Conservation (phyloP, 2,329 filamentous ascomycete species). For the Amphichorda felina region DNA sequence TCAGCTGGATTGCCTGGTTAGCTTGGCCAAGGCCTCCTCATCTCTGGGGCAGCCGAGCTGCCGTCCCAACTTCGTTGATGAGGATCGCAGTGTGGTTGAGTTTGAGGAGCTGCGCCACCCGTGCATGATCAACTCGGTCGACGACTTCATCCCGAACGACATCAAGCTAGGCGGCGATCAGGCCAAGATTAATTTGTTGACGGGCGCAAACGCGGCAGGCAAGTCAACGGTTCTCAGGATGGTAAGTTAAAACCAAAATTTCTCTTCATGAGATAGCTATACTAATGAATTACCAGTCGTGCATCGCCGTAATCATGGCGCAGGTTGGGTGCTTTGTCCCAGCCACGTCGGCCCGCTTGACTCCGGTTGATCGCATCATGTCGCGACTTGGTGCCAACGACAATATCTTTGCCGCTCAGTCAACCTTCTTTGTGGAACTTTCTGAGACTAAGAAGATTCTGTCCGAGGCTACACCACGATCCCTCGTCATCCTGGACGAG, state of each 20-base stretch:
- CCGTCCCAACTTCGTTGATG: constrained; percentile 75
- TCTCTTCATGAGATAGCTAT: not conserved
- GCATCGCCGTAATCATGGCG: constrained; percentile 92
- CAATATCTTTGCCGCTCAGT: constrained; percentile 97
- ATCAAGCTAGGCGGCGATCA: constrained; percentile 71
- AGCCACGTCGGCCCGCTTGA: constrained; percentile 68
- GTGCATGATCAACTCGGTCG: constrained; percentile 80
- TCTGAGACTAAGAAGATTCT: constrained; percentile 98
- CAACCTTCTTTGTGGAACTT: constrained; percentile 95
- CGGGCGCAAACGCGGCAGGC: constrained; percentile 91
- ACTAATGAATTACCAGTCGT: constrained; percentile 48
- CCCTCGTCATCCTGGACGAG: constrained; percentile 92
- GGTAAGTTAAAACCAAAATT: constrained; percentile 39
- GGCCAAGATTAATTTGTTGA: constrained; percentile 81
- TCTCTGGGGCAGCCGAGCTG: constrained; percentile 80
- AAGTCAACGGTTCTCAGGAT: constrained; percentile 95
- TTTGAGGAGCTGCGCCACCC: constrained; percentile 90
- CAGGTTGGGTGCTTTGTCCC: constrained; percentile 93
- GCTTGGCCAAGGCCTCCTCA: constrained; percentile 77
- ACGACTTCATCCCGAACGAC: constrained; percentile 95
- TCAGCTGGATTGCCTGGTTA: constrained; percentile 90
- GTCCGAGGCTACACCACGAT: constrained; percentile 83
- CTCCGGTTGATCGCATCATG: constrained; percentile 95
- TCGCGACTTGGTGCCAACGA: constrained; percentile 94
- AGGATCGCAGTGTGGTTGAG: constrained; percentile 76